phyloP scores from a whole-genome alignment of 2,329 filamentous ascomycete species.

The Podosphaera aphanis region DNA sequence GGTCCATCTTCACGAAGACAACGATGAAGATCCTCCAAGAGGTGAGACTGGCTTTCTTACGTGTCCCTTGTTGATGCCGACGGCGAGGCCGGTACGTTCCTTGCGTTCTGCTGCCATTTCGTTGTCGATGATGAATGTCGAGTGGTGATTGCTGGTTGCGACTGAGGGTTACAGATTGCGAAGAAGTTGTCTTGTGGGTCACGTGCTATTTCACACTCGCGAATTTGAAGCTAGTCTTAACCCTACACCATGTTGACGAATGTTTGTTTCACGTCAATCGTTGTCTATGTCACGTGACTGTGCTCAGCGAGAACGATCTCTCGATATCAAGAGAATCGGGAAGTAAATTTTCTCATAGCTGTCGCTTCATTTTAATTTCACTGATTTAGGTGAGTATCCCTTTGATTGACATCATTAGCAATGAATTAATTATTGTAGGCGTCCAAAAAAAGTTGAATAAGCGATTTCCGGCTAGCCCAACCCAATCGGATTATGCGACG shows the following conservation, averaged over 20 bases:
- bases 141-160: constrained; percentile 4
- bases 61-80: constrained; percentile 40
- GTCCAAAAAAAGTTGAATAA: not conserved
- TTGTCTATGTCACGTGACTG: too few relatives aligned
- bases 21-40: constrained; percentile 46
- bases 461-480: not conserved
- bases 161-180: not conserved
- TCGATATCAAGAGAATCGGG: too few relatives aligned
- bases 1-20: constrained; percentile 23
- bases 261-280: too few relatives aligned
- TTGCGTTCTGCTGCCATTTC: constrained; percentile 35
- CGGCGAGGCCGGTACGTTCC: constrained; percentile 32
- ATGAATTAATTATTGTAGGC: too few relatives aligned
- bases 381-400: too few relatives aligned
- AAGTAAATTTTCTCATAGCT: too few relatives aligned
- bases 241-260: too few relatives aligned
- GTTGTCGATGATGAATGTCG: constrained; percentile 4
- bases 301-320: too few relatives aligned
- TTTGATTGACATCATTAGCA: too few relatives aligned
- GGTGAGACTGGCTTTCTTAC: constrained; percentile 39
- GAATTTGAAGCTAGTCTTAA: too few relatives aligned
- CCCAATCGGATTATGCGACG: not conserved
- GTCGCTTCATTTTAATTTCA: too few relatives aligned
- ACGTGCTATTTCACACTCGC: not conserved
- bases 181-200: not conserved